phyloP scores from a whole-genome alignment of 2,329 filamentous ascomycete genomes.

The Fusarium coicis region DNA sequence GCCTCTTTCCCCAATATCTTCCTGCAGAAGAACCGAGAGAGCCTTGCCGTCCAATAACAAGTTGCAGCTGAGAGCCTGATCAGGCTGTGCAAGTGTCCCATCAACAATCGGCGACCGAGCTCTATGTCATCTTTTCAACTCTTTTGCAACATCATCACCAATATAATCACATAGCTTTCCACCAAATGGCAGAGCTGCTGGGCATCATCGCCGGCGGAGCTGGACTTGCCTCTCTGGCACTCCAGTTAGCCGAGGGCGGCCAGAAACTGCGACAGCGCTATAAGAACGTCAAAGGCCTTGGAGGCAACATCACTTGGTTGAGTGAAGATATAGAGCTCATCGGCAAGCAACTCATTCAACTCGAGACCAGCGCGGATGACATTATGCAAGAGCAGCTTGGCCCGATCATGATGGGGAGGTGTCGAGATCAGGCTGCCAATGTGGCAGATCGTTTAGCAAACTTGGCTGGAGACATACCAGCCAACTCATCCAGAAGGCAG shows the following conservation, averaged over 20 bases:
- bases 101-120: rapidly evolving
- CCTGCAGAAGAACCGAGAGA: background rate
- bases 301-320: background rate
- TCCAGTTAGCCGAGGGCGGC: conserved; percentile 6
- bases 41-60: background rate
- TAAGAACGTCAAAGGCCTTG: background rate
- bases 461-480: background rate
- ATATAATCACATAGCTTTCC: rapidly evolving
- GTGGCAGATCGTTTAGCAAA: background rate
- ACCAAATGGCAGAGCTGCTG: conserved; percentile 6
- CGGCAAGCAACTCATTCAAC: background rate
- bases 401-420: conserved; percentile 9
- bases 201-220: conserved; percentile 13
- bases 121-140: background rate
- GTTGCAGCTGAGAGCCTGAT: background rate
- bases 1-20: background rate
- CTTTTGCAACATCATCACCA: rapidly evolving
- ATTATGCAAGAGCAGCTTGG: conserved; percentile 7
- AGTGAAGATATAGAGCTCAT: background rate
- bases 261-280: conserved; percentile 5
- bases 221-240: conserved; percentile 14
- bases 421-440: background rate
- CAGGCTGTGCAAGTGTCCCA: background rate
- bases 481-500: background rate
- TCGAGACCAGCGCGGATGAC: background rate